phyloP scores from a whole-genome alignment of 2,329 filamentous ascomycete genomes.

The Fusarium goolgardi region DNA sequence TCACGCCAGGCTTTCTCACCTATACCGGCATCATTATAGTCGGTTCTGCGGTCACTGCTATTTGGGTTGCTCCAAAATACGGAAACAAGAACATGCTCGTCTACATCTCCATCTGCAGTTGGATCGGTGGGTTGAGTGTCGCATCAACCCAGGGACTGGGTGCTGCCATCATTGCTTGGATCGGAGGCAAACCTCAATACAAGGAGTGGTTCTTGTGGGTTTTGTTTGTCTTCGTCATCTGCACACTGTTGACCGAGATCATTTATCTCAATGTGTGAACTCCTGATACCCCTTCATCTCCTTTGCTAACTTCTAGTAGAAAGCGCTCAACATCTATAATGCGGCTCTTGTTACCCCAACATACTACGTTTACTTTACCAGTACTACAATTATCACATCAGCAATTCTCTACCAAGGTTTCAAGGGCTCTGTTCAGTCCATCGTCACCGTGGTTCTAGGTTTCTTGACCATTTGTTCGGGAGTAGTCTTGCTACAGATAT shows the following conservation, averaged over 20 bases:
- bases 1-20: constrained; percentile 84
- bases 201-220: constrained; percentile 98
- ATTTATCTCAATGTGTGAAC: constrained; percentile 91
- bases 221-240: constrained; percentile 87
- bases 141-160: constrained; percentile 95
- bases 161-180: constrained; percentile 89
- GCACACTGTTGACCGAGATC: constrained; percentile 92
- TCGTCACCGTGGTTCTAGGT: constrained; percentile 90
- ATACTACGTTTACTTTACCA: constrained; percentile 99
- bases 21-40: constrained; percentile 87
- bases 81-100: constrained; percentile 98
- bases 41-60: constrained; percentile 75
- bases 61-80: constrained; percentile 87
- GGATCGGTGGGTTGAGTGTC: constrained; percentile 93
- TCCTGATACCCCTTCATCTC: not conserved
- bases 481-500: constrained; percentile 92
- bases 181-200: constrained; percentile 84
- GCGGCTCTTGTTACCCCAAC: constrained; percentile 96
- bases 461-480: constrained; percentile 95
- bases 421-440: constrained; percentile 83
- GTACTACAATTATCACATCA: constrained; percentile 92
- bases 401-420: constrained; percentile 93
- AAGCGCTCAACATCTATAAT: constrained; percentile 98
- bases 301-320: constrained; percentile 68
- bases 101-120: constrained; percentile 95